Evolutionary conservation across 768 basidiomycete genomes (phyloP), one percentile per base, ranked within the genome.

Genomic region (Amanita subjunquillea): DNA sequence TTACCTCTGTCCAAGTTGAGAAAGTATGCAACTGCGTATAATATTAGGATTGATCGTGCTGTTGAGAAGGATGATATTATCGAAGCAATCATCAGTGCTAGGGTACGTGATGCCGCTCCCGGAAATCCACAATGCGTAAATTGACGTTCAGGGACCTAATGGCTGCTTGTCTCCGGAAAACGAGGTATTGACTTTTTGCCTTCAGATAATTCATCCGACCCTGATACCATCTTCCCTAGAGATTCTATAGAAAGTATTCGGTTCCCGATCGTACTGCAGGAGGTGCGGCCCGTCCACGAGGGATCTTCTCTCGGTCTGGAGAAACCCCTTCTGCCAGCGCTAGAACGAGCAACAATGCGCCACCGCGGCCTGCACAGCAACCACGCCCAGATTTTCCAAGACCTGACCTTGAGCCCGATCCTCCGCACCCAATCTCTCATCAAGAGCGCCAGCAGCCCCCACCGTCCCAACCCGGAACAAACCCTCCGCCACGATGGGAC

Each of bases 21-120:
- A 70, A 80, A 76, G 46, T 90, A 90, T 60, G 73, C 82, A 23
- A 75, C 71, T 49, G 83, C 81, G 4, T 91, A 91, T 57, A 77
- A 80, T 52, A 85, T 91, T 57, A 67, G 71, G 50, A 72, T 77
- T 15, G 76, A 73, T 52, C 75, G 77, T 45, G 78, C 81, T 1
- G 71, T 88, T 13, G 88, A 91, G 64, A 90, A 90, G 65, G 82
- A 86, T 48, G 87, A 90, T 62, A 67, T 90, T 42, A 79, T 90
- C 37, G 83, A 87, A 48, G 77, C 72, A 38, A 76, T 86, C 43
- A 42, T 87, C 61, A 61, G 59, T 10, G 72, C 71, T 12, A 72
- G 72, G 59, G 87, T 87, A 60, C 50, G 78, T 66, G 34, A 6
- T 22, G n/a, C 43, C 34, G n/a, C 29, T 42, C 13, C 13, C 13